Evolutionary conservation across 805 yeast species (phyloP).

Genomic region (Ogataea minuta): DNA sequence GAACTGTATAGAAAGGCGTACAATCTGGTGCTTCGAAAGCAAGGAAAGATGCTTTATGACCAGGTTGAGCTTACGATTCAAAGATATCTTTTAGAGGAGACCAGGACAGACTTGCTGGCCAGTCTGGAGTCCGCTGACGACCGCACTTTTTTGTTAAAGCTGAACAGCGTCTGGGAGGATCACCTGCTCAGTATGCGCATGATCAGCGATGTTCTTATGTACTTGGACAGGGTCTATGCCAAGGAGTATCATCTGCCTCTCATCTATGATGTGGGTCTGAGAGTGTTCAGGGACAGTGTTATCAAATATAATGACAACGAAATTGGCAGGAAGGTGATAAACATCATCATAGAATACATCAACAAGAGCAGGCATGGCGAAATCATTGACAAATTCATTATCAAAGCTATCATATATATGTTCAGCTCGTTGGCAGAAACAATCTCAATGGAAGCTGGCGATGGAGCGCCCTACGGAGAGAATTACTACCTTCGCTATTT

Average conservation of each 20-base stretch:
- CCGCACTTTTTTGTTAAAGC: slow-evolving; percentile 31
- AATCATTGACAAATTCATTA: slow-evolving; percentile 53
- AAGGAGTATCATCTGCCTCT: slow-evolving; percentile 60
- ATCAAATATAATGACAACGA: slow-evolving; percentile 47
- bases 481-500: slow-evolving; percentile 62
- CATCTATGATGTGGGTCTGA: slow-evolving; percentile 72
- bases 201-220: slow-evolving; percentile 82
- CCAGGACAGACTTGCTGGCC: slow-evolving; percentile 19
- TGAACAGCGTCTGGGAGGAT: slow-evolving; percentile 61
- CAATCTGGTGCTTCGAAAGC: slow-evolving; percentile 66
- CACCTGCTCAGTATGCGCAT: slow-evolving; percentile 71
- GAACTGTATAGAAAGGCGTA: slow-evolving; percentile 79
- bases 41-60: slow-evolving; percentile 63
- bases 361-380: slow-evolving; percentile 53
- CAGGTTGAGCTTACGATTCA: slow-evolving; percentile 51
- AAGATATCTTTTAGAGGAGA: slow-evolving; percentile 40
- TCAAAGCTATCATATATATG: slow-evolving; percentile 66
- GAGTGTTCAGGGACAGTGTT: slow-evolving; percentile 59
- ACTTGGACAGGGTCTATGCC: slow-evolving; percentile 81
- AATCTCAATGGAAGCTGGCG: slow-evolving; percentile 12
- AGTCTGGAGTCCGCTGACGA: slow-evolving; percentile 18
- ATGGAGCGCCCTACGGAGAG: slow-evolving; percentile 42
- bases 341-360: slow-evolving; percentile 53
- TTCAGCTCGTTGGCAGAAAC: slow-evolving; percentile 59
- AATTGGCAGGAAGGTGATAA: slow-evolving; percentile 51